Evolutionary conservation across 768 basidiomycete genomes (phyloP), one percentile per base, ranked within the genome.

Genomic region (Trametes elegans): DNA sequence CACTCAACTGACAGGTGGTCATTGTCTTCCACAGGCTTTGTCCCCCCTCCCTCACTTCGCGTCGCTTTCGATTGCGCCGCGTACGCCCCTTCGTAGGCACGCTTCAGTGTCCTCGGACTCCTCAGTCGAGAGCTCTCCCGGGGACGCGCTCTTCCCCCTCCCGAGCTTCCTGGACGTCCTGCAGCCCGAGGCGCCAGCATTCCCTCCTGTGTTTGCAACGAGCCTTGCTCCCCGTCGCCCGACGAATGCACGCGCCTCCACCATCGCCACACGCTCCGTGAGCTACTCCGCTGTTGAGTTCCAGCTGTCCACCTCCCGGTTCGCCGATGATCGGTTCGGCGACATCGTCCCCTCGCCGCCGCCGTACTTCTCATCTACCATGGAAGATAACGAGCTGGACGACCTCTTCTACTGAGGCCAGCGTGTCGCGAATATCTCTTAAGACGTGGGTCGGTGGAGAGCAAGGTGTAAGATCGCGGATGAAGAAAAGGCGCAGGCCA

Each of bases 61-160:
- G 44, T 75, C 76, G 14, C 71, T 87, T n/a, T 78, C 83, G 23
- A 74, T 86, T 51, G 71, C 78, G 10, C 81, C 84, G 26, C 70
- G 74, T 59, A 80, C 80, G 29, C 83, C 82, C 19, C 69, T 69
- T n/a, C 62, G 53, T 43, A 63, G 55, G 34, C 58, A 43, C 34
- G 50, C 58, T 48, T 60, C 55, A 19, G 49, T 54, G 28, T 62
- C 57, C 54, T 66, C 64, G 3, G 41, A 62, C 9, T 62, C 55
- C 28, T 65, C 66, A 6, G 52, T 64, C 26, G 55, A 58, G 34
- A 63, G 59, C 58, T 44, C 60, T 8, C 55, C 57, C 40, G 58
- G 59, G 26, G 56, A 49, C 38, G 31, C 62, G 1, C 59, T 64
- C 8, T 55, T 48, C 39, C 38, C 58, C 13, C 27, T 61, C 24